These are phyloP conservation scores for Bisporella sp. DNA, from an alignment of 2,329 filamentous ascomycete genomes.

Conservation along the genomic window DNA sequence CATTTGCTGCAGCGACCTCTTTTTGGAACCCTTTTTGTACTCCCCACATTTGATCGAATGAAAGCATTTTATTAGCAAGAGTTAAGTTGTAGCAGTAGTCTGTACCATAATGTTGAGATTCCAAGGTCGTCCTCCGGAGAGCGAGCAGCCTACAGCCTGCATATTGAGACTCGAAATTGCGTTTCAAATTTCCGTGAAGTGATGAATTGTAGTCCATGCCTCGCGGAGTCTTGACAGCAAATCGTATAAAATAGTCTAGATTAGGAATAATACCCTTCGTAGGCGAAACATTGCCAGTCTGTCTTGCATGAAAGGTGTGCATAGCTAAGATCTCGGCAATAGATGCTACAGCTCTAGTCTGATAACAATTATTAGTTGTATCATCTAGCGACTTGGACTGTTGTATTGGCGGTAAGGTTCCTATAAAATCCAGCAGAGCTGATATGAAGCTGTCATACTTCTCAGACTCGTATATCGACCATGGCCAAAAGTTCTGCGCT, in stretches of 20 bases:
- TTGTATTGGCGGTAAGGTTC: slow-evolving; percentile 44
- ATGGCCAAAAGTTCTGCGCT: slow-evolving; percentile 92
- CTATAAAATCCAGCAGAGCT: slow-evolving; percentile 64
- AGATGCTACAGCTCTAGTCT: slow-evolving; percentile 69
- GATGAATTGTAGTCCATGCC: slow-evolving; percentile 71
- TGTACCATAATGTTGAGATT: slow-evolving; percentile 58
- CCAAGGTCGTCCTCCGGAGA: slow-evolving; percentile 70
- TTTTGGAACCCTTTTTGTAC: slow-evolving; percentile 68
- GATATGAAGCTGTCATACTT: slow-evolving; percentile 68
- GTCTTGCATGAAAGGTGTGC: slow-evolving; percentile 79
- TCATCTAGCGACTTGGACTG: slow-evolving; percentile 45
- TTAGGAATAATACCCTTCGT: slow-evolving; percentile 67
- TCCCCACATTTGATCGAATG: slow-evolving; percentile 71
- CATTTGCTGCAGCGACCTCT: slow-evolving; percentile 81
- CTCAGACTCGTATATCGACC: slow-evolving; percentile 77
- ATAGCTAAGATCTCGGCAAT: slow-evolving; percentile 85
- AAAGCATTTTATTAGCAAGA: slow-evolving; percentile 68
- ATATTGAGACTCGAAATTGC: slow-evolving; percentile 78
- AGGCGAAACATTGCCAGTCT: slow-evolving; percentile 61
- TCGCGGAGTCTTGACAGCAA: slow-evolving; percentile 68
- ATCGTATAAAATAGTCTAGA: slow-evolving; percentile 71
- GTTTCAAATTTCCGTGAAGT: slow-evolving; percentile 75
- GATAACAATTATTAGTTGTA: slow-evolving; percentile 40
- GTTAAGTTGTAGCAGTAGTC: slow-evolving; percentile 81
- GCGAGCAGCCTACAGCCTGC: slow-evolving; percentile 64